A percentile compares a stretch with the other conserved stretches of the same genome.
These are phyloP conservation scores for Populus nigra DNA, from an alignment of 345 rosid genomes.

Conservation along the genomic window DNA sequence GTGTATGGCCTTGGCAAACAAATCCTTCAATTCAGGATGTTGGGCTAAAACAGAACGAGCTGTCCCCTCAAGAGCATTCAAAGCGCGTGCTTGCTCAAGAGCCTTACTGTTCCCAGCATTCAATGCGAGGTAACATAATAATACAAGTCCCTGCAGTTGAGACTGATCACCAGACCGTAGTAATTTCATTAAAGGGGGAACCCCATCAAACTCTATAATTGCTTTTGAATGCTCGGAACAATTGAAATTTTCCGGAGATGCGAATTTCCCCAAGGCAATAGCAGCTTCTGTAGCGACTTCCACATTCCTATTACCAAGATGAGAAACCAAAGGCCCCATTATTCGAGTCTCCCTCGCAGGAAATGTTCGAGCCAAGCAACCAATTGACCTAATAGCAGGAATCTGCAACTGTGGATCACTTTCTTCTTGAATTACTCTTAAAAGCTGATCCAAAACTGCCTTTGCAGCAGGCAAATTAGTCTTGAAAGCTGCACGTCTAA, in stretches of 20 bases:
- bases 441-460: slow-evolving; percentile 54
- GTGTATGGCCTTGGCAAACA: slow-evolving; percentile 44
- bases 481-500: slow-evolving; percentile 55
- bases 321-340: slow-evolving; percentile 42
- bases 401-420: slow-evolving; percentile 29
- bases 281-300: slow-evolving; percentile 52
- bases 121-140: slow-evolving; percentile 52
- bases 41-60: slow-evolving; percentile 46
- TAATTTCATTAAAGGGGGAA: slow-evolving; percentile 44
- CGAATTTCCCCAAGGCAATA: slow-evolving; percentile 53
- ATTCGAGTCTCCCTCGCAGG: slow-evolving; percentile 52
- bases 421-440: slow-evolving; percentile 48
- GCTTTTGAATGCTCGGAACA: slow-evolving; percentile 49
- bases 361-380: slow-evolving; percentile 57
- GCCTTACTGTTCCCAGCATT: slow-evolving; percentile 55
- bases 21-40: slow-evolving; percentile 45
- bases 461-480: slow-evolving; percentile 61
- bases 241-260: slow-evolving; percentile 51
- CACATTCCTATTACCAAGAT: slow-evolving; percentile 31
- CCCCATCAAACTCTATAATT: slow-evolving; percentile 51
- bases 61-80: slow-evolving; percentile 44
- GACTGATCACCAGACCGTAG: slow-evolving; percentile 32
- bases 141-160: slow-evolving; percentile 36
- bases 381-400: slow-evolving; percentile 48
- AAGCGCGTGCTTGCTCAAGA: slow-evolving; percentile 53